Evolutionary conservation across 129 eudicot species (phyloP).

Genomic region (Escallonia herrerae): DNA sequence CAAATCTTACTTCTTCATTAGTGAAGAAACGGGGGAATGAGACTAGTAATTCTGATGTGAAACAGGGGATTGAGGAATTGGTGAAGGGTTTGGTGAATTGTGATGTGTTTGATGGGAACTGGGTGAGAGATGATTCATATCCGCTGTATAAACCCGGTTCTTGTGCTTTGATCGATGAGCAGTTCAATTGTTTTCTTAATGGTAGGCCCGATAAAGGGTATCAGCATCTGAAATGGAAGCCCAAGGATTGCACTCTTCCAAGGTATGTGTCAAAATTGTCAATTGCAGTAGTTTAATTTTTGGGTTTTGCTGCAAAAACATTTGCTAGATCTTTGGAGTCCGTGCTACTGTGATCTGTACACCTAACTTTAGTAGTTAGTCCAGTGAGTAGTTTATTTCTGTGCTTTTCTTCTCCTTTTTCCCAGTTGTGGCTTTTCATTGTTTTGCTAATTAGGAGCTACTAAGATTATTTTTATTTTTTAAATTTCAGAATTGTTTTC

Average conservation of each 20-base stretch:
- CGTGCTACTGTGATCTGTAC: not conserved
- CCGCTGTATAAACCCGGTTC: constrained; percentile 73
- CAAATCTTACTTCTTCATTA: constrained; percentile 36
- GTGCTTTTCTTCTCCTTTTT: not conserved
- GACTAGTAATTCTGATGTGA: not conserved
- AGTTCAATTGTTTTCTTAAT: constrained; percentile 53
- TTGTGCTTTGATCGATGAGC: constrained; percentile 67
- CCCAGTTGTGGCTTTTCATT: too few species aligned
- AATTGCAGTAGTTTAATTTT: constrained; percentile 4
- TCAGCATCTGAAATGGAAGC: constrained; percentile 64
- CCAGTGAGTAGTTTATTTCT: not conserved
- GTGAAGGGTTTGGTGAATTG: constrained; percentile 49
- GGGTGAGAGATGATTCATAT: constrained; percentile 73
- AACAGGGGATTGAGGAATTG: constrained; percentile 33
- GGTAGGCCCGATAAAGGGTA: constrained; percentile 67
- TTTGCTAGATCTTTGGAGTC: too few species aligned
- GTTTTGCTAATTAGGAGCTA: too few species aligned
- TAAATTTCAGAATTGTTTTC: too few species aligned
- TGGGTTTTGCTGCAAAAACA: not conserved
- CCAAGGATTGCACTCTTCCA: constrained; percentile 61
- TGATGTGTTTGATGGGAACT: constrained; percentile 66
- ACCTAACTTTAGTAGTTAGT: not conserved
- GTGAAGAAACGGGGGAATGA: constrained; percentile 27
- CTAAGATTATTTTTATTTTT: too few species aligned
- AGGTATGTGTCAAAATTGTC: constrained; percentile 27